Conservation (phyloP, 495 filamentous ascomycete species). For the Penicillium dipodomyicola region DNA sequence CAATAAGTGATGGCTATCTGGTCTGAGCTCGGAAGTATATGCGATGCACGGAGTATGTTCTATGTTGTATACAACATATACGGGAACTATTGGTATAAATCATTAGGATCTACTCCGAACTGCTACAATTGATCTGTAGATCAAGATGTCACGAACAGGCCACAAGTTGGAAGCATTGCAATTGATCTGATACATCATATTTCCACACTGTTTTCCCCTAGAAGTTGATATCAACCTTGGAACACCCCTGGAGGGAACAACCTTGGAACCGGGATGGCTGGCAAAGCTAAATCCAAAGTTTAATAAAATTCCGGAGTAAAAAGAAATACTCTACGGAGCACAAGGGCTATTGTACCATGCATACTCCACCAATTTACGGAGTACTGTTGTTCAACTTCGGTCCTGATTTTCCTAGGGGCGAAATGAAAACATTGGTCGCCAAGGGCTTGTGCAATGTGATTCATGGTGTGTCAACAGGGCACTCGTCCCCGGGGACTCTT, state of each 20-base stretch:
- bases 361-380: slow-evolving; percentile 1
- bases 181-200: slow-evolving; percentile 1
- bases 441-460: slow-evolving; percentile 15
- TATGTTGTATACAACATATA: not conserved
- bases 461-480: slow-evolving; percentile 1
- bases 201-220: not conserved
- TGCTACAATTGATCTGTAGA: not conserved
- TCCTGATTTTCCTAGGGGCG: slow-evolving; percentile 6
- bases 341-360: not conserved
- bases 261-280: not conserved
- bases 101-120: not conserved
- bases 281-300: not conserved
- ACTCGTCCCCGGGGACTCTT: not conserved
- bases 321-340: not conserved
- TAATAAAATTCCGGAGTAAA: not conserved
- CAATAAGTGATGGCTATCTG: not conserved
- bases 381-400: not conserved
- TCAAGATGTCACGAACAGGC: not conserved
- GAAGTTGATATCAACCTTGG: not conserved
- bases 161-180: not conserved
- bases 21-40: not conserved
- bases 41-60: not conserved
- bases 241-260: not conserved
- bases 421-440: slow-evolving; percentile 8
- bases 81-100: slow-evolving; percentile 2